A percentile compares a stretch with the other conserved stretches of the same genome.
phyloP scores from a whole-genome alignment of 805 yeast species.

The Starmerella kuoi region DNA sequence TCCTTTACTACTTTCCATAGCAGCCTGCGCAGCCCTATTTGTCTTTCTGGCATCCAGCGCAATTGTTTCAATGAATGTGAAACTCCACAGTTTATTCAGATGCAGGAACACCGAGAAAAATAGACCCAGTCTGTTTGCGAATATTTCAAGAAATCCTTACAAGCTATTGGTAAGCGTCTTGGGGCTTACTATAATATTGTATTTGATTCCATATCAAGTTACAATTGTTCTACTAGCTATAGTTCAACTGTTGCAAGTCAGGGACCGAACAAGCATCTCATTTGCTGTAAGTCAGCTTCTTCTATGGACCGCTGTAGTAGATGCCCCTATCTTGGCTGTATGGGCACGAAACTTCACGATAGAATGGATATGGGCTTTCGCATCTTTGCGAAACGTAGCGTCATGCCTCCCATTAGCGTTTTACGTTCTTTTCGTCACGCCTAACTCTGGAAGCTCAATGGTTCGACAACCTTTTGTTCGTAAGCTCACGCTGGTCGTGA shows the following conservation, averaged over 20 bases:
- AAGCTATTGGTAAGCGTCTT: background rate
- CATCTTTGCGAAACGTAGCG: slow-evolving; percentile 65
- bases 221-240: slow-evolving; percentile 35
- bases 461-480: slow-evolving; percentile 26
- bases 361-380: slow-evolving; percentile 70
- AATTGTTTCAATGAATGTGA: background rate
- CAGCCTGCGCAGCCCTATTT: slow-evolving; percentile 12
- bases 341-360: slow-evolving; percentile 64
- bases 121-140: background rate
- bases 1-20: slow-evolving; percentile 15
- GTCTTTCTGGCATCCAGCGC: slow-evolving; percentile 3
- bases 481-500: slow-evolving; percentile 28
- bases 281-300: slow-evolving; percentile 44
- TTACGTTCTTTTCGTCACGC: slow-evolving; percentile 1
- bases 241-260: slow-evolving; percentile 8
- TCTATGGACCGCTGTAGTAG: slow-evolving; percentile 67
- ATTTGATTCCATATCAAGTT: slow-evolving; percentile 32
- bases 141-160: background rate
- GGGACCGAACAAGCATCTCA: slow-evolving; percentile 7
- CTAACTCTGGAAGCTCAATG: background rate
- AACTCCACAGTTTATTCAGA: background rate
- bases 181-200: slow-evolving; percentile 2
- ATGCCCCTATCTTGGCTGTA: slow-evolving; percentile 62
- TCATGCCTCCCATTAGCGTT: slow-evolving; percentile 48
- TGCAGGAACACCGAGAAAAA: background rate